phyloP scores from a whole-genome alignment of 164 flowering plant genomes.

The Chimonanthus praecox region DNA sequence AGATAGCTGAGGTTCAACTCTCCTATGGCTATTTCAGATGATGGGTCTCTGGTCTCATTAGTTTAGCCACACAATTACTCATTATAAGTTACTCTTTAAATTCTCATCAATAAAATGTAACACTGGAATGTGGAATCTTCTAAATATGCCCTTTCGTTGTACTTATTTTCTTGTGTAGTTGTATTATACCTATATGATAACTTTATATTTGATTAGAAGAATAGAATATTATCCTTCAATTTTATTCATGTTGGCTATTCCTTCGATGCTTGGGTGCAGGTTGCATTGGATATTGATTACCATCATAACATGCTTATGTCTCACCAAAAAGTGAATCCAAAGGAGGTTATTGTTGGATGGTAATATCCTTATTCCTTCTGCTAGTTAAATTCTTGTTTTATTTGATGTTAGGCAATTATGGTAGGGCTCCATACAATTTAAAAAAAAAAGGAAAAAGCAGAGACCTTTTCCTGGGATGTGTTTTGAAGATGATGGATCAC shows the following conservation, averaged over 20 bases:
- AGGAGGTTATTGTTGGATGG: constrained; percentile 99
- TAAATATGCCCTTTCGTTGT: not conserved
- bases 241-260: no score
- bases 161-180: not conserved
- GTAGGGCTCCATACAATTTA: not conserved
- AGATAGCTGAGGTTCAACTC: no score
- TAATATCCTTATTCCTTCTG: constrained; percentile 22
- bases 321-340: constrained; percentile 93
- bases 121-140: not conserved
- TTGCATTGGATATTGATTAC: constrained; percentile 92
- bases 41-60: no score
- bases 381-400: not conserved
- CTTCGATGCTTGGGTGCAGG: constrained; percentile 35
- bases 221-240: no score
- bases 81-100: no score
- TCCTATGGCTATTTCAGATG: no score
- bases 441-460: no score
- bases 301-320: constrained; percentile 85
- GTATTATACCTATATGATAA: not conserved
- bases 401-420: not conserved
- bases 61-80: no score
- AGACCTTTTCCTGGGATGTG: not conserved
- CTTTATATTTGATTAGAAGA: not conserved
- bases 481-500: not conserved
- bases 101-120: no score